A percentile compares a stretch with the other conserved stretches of the same genome.
Conservation (phyloP, 179 eudicot genomes). For the Spergularia azorica region DNA sequence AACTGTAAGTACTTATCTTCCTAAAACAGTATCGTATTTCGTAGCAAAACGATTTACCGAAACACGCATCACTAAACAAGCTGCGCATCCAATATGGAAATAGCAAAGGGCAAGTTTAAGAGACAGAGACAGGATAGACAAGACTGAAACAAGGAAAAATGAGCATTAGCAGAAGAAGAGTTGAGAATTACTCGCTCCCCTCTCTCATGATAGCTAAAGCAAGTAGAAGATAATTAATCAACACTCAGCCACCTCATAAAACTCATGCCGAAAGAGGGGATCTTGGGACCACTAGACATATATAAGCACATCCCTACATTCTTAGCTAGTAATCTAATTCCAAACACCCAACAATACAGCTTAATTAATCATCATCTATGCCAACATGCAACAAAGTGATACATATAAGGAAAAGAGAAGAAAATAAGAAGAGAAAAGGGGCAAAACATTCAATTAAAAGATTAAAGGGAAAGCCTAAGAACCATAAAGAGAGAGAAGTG, state of each 20-base stretch:
- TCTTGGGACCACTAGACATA: not conserved
- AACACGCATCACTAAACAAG: not conserved
- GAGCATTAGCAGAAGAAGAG: not conserved
- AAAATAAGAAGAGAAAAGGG: not conserved
- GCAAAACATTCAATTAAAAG: not conserved
- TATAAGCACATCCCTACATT: no score
- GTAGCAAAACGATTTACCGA: not conserved
- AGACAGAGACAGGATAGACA: not conserved
- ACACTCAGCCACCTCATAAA: no score
- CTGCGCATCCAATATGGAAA: not conserved
- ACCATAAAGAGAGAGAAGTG: not conserved
- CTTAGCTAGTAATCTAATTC: not conserved
- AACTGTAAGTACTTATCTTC: constrained; percentile 15
- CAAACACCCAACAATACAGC: not conserved
- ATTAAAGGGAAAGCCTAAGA: not conserved
- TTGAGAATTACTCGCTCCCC: no score
- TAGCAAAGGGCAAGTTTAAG: not conserved
- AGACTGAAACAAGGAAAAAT: constrained; percentile 2
- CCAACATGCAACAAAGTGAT: not conserved
- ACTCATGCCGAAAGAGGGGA: no score
- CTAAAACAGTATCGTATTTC: not conserved
- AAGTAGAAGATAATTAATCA: not conserved
- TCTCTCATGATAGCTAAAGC: not conserved
- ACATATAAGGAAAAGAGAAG: not conserved
- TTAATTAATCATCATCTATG: not conserved